Base-by-base conservation (phyloP, 164 flowering plant genomes). In the Saururus chinensis region DNA sequence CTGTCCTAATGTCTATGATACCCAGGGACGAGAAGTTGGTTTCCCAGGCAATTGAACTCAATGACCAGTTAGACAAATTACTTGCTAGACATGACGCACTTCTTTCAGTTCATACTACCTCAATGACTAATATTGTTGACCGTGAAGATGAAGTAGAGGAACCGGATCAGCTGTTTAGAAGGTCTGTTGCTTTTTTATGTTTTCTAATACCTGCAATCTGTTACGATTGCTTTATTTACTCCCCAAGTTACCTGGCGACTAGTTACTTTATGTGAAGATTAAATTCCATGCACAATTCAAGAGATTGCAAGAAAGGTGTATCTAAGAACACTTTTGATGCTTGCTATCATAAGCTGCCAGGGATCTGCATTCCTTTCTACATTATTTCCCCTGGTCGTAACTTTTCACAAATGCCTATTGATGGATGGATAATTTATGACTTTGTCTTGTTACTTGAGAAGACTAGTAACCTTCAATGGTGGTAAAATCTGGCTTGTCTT, bases 1-100 rank as follows among this genome's bases (percentile, higher is more conserved):
- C 6, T 30, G 4, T 30, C n/a, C 37, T 45, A 45, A 45, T 0
- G 11, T 45, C 19, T 24, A 11, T 23, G 19, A 14, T 14, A 9
- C 68, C 35, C 75, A 92, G 98, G 79, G 86, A 92, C 65, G 97
- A 89, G 75, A 82, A 71, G 60, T 61, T 81, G 67, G 87, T 92
- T 65, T 84, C 89, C 51, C 78, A 65, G 68, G 96, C 98, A 62
- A 85, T 87, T 61, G 88, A 89, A 30, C 78, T 89, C 72, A 89
- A 87, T 67, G 98, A 92, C 63, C 81, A 84, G 74, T 87, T 92
- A 12, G 82, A 86, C 67, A 81, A 71, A 22, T 76, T 83, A 54
- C 89, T 92, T 40, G 66, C 68, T 40, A 84, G 81, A 77, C 96
- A 92, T 62, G 98, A 89, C 73, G 80, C 84, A 48, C 82, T 95